phyloP scores from a whole-genome alignment of 495 filamentous ascomycete genomes.

The Penicillium paradoxum region DNA sequence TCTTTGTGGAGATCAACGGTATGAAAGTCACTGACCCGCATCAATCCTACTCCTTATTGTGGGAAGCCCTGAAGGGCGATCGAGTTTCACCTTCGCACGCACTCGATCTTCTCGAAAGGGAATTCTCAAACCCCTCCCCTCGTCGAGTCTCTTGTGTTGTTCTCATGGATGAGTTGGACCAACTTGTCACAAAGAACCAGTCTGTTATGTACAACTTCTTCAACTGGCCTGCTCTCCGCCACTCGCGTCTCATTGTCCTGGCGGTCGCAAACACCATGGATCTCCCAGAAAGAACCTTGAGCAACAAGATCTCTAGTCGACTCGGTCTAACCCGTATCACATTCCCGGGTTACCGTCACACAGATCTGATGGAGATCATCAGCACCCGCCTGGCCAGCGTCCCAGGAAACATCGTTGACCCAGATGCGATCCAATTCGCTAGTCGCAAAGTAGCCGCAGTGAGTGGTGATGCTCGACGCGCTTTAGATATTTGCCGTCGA shows the following conservation, averaged over 20 bases:
- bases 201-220: slow-evolving; percentile 99
- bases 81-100: slow-evolving; percentile 90
- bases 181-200: slow-evolving; percentile 95
- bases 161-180: slow-evolving; percentile 98
- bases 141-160: slow-evolving; percentile 93
- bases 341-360: slow-evolving; percentile 95
- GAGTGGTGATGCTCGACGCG: slow-evolving; percentile 86
- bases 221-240: slow-evolving; percentile 94
- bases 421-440: slow-evolving; percentile 94
- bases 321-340: slow-evolving; percentile 88
- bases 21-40: slow-evolving; percentile 99
- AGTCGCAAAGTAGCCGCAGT: slow-evolving; percentile 95
- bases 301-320: slow-evolving; percentile 95
- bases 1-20: slow-evolving; percentile 99
- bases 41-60: slow-evolving; percentile 90
- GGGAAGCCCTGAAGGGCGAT: slow-evolving; percentile 93
- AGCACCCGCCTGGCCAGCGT: slow-evolving; percentile 81
- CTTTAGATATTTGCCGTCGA: slow-evolving; percentile 90
- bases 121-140: slow-evolving; percentile 86
- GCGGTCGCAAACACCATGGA: slow-evolving; percentile 99
- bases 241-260: slow-evolving; percentile 89
- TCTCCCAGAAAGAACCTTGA: slow-evolving; percentile 89
- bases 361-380: slow-evolving; percentile 97
- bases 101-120: slow-evolving; percentile 80
- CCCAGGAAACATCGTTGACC: slow-evolving; percentile 81